Evolutionary conservation across 2,329 filamentous ascomycete species (phyloP), one percentile per base, ranked within the genome.

Genomic region (Exophiala phaeomuriformis): DNA sequence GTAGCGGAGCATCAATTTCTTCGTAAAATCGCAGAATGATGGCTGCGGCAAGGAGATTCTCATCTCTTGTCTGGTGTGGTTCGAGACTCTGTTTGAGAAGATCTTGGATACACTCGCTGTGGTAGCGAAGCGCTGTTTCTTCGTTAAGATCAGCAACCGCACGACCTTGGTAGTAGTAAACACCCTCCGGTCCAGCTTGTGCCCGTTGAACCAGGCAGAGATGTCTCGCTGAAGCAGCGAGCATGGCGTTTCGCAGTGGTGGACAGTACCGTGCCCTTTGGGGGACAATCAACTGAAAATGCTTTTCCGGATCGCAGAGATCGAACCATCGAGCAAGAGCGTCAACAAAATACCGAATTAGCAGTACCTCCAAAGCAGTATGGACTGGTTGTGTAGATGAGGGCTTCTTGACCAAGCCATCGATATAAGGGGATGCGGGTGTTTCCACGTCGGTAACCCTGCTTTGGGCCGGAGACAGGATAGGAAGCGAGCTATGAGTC

Each of bases 281-380:
- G 2, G 72, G 72, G 1, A 75, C 70, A 27, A 71, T 68, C 9
- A 66, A 66, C 2, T 65, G 67, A 56, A 75, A 75, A 60, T 73
- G 69, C 4, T 67, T 65, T 31, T 68, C 64, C 7, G 65, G 66
- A 40, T 75, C 72, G 53, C 71, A 74, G 2, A 71, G 62, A 54
- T 75, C 72, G 54, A 74, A 70, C 69, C 62, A 65, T 5, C 51
- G 56, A 12, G 61, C 61, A 12, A 64, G 57, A 10, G 57, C 57
- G n/a, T 63, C 61, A 10, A 62, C 61, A 48, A 58, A 65, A 58
- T 52, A 64, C 36, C 55, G 56, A 10, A 58, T n/a, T 9, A 58
- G 57, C 3, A 52, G 28, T 12, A 50, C 49, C 41, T 58, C 59
- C 5, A 52, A 43, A 5, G 41, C 32, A 4, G 49, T 44, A 7